Percentiles rank a stretch among this genome's conserved stretches.
These are phyloP conservation scores for Porphyridium purpureum DNA, from an alignment of 23 red algal genomes.

Conservation along the genomic window DNA sequence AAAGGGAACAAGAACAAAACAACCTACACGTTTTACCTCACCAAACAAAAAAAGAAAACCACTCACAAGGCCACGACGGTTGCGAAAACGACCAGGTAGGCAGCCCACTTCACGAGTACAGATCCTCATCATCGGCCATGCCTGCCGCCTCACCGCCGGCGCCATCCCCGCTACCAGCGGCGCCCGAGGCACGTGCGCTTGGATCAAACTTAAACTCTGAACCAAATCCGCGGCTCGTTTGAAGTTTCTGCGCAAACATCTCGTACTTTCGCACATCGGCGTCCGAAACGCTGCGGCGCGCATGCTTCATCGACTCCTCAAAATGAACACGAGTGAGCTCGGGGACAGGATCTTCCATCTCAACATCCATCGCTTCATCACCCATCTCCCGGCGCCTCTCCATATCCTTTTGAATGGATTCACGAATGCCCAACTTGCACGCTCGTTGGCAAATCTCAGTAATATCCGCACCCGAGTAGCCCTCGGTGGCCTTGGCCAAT, in stretches of 20 bases:
- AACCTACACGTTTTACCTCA: too few relatives aligned
- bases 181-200: constrained; percentile 4
- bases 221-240: constrained; percentile 89
- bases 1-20: too few relatives aligned
- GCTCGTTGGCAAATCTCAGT: constrained; percentile 99
- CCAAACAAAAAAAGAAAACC: too few relatives aligned
- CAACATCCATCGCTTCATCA: constrained; percentile 61
- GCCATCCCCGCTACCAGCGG: not conserved
- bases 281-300: constrained; percentile 84
- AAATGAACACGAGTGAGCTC: constrained; percentile 88
- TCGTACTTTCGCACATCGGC: constrained; percentile 97
- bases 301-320: constrained; percentile 92
- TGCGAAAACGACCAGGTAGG: too few relatives aligned
- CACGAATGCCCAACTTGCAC: constrained; percentile 95
- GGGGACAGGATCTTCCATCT: constrained; percentile 73
- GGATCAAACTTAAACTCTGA: constrained; percentile 94
- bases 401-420: constrained; percentile 79
- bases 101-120: constrained; percentile 77
- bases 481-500: constrained; percentile 64
- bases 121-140: constrained; percentile 33
- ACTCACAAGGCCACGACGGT: too few relatives aligned
- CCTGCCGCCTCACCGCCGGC: constrained; percentile 3
- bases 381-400: constrained; percentile 45
- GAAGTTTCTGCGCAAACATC: constrained; percentile 85
- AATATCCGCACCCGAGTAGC: constrained; percentile 96